Percentiles rank a stretch among this genome's conserved stretches.
Evolutionary conservation across 129 eudicot species (phyloP).

Genomic region (Ambrosia artemisiifolia): DNA sequence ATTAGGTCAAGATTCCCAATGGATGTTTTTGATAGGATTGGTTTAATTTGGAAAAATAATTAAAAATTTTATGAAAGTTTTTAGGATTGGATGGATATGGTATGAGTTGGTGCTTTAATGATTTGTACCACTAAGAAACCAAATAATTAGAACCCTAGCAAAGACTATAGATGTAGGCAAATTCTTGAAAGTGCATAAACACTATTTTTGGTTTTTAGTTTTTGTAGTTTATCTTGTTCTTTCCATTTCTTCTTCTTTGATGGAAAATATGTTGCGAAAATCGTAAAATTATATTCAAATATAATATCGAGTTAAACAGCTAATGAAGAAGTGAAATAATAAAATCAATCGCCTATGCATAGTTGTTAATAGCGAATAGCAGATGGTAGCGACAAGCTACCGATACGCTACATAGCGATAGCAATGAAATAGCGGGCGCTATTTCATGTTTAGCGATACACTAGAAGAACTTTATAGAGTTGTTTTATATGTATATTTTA

Average conservation of each 20-base stretch:
- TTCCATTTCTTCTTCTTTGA: neutral
- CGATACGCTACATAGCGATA: too few species aligned
- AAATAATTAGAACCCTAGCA: neutral
- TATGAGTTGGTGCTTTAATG: constrained; percentile 7
- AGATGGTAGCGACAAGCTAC: too few species aligned
- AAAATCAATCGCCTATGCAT: too few species aligned
- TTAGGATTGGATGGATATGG: neutral
- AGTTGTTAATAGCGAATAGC: too few species aligned
- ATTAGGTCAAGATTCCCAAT: neutral
- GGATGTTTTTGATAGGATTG: constrained; percentile 2
- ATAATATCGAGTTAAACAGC: neutral
- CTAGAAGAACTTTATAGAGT: too few species aligned
- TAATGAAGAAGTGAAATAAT: neutral
- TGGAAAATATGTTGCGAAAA: too few species aligned
- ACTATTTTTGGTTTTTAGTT: neutral
- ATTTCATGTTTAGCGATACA: too few species aligned
- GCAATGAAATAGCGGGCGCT: too few species aligned
- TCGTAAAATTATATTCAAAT: too few species aligned
- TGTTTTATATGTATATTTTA: too few species aligned
- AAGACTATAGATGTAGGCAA: neutral
- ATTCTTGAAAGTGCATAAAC: neutral
- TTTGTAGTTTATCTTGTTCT: neutral
- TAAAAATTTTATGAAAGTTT: neutral
- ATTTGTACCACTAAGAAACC: neutral
- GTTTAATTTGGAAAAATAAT: constrained; percentile 10